These are phyloP conservation scores for Monosporascus sp. DNA, from an alignment of 2,329 filamentous ascomycete species.

Conservation along the genomic window DNA sequence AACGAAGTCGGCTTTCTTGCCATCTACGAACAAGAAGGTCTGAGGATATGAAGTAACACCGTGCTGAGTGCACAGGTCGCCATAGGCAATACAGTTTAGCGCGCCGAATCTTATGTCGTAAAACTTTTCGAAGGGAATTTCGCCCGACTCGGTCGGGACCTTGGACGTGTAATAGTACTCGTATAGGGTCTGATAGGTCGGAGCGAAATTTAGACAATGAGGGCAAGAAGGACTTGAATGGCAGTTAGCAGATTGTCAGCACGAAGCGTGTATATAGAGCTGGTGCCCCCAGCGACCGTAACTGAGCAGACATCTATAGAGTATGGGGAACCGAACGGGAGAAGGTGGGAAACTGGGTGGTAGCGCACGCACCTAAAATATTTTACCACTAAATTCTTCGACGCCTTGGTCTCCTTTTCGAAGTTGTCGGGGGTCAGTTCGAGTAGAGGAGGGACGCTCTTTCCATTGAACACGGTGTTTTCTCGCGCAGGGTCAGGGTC, in stretches of 20 bases:
- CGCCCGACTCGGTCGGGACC: conserved; percentile 50
- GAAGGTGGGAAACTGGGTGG: no score
- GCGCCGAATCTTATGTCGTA: conserved; percentile 87
- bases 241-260: conserved; percentile 1
- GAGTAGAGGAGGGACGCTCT: conserved; percentile 59
- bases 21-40: conserved; percentile 75
- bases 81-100: conserved; percentile 80
- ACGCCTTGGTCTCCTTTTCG: conserved; percentile 47
- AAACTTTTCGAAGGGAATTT: conserved; percentile 60
- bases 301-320: conserved; percentile 2
- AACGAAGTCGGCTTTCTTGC: conserved; percentile 57
- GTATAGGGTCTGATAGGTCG: conserved; percentile 85
- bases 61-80: conserved; percentile 68
- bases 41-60: conserved; percentile 68
- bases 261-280: background rate
- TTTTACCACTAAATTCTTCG: conserved; percentile 52
- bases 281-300: conserved; percentile 3
- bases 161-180: conserved; percentile 92
- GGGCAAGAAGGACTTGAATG: conserved; percentile 50
- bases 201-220: conserved; percentile 76
- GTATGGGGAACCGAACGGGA: background rate
- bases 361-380: conserved; percentile 56
- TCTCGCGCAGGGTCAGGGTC: conserved; percentile 32
- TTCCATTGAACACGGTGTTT: conserved; percentile 59
- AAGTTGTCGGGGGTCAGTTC: conserved; percentile 55